A percentile compares a stretch with the other conserved stretches of the same genome.
Conservation (phyloP, 2,329 filamentous ascomycete genomes). For the Sporothrix schenckii region DNA sequence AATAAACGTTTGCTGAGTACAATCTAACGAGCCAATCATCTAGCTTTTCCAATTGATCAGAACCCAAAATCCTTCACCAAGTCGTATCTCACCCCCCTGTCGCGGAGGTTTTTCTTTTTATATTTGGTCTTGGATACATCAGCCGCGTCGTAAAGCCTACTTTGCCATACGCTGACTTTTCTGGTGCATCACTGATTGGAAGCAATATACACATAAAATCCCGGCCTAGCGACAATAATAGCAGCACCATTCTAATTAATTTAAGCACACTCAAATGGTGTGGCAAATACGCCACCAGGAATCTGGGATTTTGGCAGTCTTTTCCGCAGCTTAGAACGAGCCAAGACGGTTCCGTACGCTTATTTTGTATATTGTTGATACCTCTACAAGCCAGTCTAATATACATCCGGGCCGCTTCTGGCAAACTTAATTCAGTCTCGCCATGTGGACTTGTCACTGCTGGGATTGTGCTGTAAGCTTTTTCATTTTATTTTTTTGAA, state of each 20-base stretch:
- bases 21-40: no score
- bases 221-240: neutral
- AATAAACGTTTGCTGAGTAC: no score
- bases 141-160: neutral
- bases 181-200: neutral
- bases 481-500: neutral
- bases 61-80: neutral
- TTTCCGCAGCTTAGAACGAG: no score
- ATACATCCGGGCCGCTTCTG: neutral
- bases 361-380: neutral
- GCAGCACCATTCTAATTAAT: neutral
- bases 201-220: neutral
- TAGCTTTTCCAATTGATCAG: no score
- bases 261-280: neutral
- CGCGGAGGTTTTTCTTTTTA: conserved; percentile 2
- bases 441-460: neutral
- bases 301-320: neutral
- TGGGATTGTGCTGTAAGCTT: neutral
- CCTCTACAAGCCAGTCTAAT: neutral
- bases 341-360: conserved; percentile 4
- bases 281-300: conserved; percentile 10
- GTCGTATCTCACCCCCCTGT: neutral
- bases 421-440: neutral
- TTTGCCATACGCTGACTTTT: neutral
- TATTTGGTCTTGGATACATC: neutral